Evolutionary conservation across 306 rosid species (phyloP).

Genomic region (Sechiopsis laciniata): DNA sequence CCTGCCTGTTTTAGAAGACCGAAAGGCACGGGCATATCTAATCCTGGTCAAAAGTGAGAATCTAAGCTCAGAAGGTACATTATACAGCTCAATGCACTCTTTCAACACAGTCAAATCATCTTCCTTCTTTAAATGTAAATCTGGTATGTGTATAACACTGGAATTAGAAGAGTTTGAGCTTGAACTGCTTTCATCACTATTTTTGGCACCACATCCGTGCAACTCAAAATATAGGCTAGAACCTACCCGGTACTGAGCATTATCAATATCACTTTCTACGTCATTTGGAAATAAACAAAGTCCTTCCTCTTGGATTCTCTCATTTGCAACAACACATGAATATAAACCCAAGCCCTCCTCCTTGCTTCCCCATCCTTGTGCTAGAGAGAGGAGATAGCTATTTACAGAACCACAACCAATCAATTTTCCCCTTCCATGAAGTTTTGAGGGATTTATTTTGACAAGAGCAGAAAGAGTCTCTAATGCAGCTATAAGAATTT

Average conservation of each 20-base stretch:
- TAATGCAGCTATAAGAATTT: constrained; percentile 68
- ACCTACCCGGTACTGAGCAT: constrained; percentile 64
- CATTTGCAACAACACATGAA: constrained; percentile 80
- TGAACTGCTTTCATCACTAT: constrained; percentile 37
- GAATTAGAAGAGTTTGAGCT: constrained; percentile 41
- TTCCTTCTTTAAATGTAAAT: constrained; percentile 68
- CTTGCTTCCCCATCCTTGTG: constrained; percentile 99
- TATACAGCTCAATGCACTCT: constrained; percentile 66
- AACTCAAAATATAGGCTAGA: constrained; percentile 89
- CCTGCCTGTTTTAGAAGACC: constrained; percentile 71
- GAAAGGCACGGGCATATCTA: constrained; percentile 87
- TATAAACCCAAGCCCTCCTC: constrained; percentile 93
- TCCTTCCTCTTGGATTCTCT: constrained; percentile 63
- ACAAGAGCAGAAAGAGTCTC: constrained; percentile 91
- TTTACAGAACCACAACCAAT: constrained; percentile 87
- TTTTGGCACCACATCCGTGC: constrained; percentile 53
- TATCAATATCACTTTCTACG: constrained; percentile 51
- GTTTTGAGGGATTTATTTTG: constrained; percentile 83
- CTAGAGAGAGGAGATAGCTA: constrained; percentile 77
- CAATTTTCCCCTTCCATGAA: constrained; percentile 88
- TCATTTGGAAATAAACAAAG: constrained; percentile 78
- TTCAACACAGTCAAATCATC: constrained; percentile 68
- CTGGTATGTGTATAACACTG: constrained; percentile 73
- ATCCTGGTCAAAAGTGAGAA: constrained; percentile 79
- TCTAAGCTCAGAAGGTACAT: constrained; percentile 67